phyloP scores from a whole-genome alignment of 176 grass and related monocot species.

The Oryza meridionalis region DNA sequence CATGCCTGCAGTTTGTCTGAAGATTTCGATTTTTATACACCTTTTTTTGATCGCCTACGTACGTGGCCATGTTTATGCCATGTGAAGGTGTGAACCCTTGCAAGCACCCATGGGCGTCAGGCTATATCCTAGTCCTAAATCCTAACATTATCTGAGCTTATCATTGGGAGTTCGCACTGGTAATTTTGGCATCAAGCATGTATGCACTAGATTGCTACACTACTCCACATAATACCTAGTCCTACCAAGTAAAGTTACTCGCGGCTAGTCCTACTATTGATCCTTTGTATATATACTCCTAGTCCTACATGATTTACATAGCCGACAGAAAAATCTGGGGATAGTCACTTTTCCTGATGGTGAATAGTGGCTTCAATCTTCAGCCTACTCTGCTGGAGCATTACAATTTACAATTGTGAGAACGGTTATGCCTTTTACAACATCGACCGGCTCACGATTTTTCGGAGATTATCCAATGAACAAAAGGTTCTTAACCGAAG shows the following conservation, averaged over 20 bases:
- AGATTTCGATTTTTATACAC: neutral
- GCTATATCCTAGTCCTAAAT: neutral
- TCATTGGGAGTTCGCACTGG: neutral
- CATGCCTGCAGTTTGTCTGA: constrained; percentile 31
- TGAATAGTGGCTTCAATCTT: neutral
- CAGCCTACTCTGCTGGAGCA: neutral
- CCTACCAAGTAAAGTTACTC: neutral
- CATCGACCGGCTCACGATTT: neutral
- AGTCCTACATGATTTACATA: neutral
- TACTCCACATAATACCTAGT: neutral
- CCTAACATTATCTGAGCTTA: neutral
- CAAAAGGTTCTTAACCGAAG: constrained; percentile 24
- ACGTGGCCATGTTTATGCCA: constrained; percentile 44
- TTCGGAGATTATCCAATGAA: neutral
- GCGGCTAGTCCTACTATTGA: neutral
- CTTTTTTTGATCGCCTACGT: neutral
- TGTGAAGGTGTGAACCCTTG: constrained; percentile 6
- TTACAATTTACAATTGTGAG: neutral
- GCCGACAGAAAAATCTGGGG: neutral
- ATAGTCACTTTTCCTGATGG: neutral
- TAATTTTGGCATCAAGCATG: neutral
- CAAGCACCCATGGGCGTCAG: neutral
- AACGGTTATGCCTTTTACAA: neutral
- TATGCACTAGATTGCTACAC: neutral
- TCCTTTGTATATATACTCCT: neutral